These are phyloP conservation scores for Phytophthora palmivora DNA, from an alignment of 352 stramenopile genomes.

Conservation along the genomic window DNA sequence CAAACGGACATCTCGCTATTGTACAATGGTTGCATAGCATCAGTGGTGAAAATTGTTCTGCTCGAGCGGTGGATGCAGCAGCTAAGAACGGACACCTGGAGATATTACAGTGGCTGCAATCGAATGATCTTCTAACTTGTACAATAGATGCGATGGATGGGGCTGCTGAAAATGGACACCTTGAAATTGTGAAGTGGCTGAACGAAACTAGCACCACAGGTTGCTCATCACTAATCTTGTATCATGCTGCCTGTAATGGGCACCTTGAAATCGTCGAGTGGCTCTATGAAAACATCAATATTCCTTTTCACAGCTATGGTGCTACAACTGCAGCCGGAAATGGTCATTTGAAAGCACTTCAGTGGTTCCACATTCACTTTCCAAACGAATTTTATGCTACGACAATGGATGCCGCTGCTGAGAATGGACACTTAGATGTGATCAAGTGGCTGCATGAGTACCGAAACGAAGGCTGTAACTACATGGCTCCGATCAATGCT, in stretches of 20 bases:
- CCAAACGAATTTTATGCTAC: no score
- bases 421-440: not conserved
- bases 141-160: not conserved
- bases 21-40: not conserved
- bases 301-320: not conserved
- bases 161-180: slow-evolving; percentile 3
- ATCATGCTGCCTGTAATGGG: not conserved
- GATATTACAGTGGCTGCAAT: slow-evolving; percentile 9
- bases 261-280: slow-evolving; percentile 1
- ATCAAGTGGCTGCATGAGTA: not conserved
- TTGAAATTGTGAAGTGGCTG: slow-evolving; percentile 5
- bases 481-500: not conserved
- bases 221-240: not conserved
- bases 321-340: not conserved
- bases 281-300: not conserved
- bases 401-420: no score
- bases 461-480: not conserved
- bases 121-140: not conserved
- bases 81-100: slow-evolving; percentile 6
- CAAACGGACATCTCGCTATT: no score
- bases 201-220: not conserved
- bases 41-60: not conserved
- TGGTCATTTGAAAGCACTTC: not conserved
- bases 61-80: not conserved
- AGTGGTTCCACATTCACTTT: no score